Percentiles rank a stretch among this genome's conserved stretches.
Conservation (phyloP, 352 stramenopile genomes). For the Phytophthora pistaciae region DNA sequence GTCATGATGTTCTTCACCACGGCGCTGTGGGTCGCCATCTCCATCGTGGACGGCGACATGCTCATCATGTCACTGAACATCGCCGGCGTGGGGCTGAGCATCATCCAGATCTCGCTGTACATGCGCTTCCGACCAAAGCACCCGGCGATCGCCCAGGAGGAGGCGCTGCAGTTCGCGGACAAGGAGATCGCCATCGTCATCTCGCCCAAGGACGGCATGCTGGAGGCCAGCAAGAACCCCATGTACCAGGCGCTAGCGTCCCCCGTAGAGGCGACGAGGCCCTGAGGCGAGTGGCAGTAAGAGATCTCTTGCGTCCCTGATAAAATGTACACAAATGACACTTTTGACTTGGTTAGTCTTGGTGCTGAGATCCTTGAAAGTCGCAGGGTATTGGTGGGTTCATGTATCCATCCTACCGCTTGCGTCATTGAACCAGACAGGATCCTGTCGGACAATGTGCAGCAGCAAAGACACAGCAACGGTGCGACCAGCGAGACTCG, state of each 20-base stretch:
- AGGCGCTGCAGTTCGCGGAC: slow-evolving; percentile 14
- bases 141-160: slow-evolving; percentile 15
- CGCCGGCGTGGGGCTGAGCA: slow-evolving; percentile 29
- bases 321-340: slow-evolving; percentile 1
- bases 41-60: slow-evolving; percentile 36
- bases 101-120: slow-evolving; percentile 38
- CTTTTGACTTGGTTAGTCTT: neutral
- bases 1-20: slow-evolving; percentile 35
- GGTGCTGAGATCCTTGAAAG: no score
- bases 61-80: slow-evolving; percentile 43
- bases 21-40: slow-evolving; percentile 30
- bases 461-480: neutral
- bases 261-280: slow-evolving; percentile 10
- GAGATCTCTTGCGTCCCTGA: neutral
- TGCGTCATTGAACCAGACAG: neutral
- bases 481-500: slow-evolving; percentile 10
- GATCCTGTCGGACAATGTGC: neutral
- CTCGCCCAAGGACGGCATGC: slow-evolving; percentile 24
- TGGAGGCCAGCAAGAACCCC: slow-evolving; percentile 27
- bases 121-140: slow-evolving; percentile 24
- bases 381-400: no score
- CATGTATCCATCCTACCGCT: no score
- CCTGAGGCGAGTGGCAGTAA: slow-evolving; percentile 1
- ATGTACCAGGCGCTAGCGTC: slow-evolving; percentile 33
- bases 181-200: slow-evolving; percentile 30